Evolutionary conservation across 176 grass and related monocot genomes (phyloP), one percentile per base, ranked within the genome.

Genomic region (Aegilops bicornis): DNA sequence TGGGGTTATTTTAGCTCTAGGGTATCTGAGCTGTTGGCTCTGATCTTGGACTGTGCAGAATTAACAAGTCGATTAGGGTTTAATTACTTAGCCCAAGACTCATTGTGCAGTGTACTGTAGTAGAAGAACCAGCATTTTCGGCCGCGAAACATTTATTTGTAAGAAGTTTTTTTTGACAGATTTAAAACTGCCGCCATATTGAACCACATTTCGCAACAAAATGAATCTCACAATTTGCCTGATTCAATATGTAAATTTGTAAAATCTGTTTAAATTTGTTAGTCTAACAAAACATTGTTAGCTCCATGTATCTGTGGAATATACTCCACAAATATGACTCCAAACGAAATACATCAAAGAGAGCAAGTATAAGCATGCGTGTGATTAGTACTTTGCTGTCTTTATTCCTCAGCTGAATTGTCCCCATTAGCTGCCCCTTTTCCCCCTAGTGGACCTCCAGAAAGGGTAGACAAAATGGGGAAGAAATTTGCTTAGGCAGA

Each of bases 401-500:
- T 92, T 90, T 88, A 80, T 90, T 85, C 32, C 58, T 86, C 78
- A 92, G 76, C 59, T 64, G 68, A 88, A 91, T 83, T 88, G 52
- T 76, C 52, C 79, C 86, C 62, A 58, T 84, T 74, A 63, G 59
- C 64, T 77, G 47, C 66, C 8, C 42, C 74, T 69, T 64, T 77
- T 54, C 6, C 67, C 67, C 56, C n/a, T n/a, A 81, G 69, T 90
- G 79, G 79, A 62, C 78, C 30, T 62, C 52, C 29, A 82, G 1
- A 82, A 86, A 76, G 69, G 30, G 59, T 43, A 83, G 43, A 50
- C 68, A 91, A 81, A 84, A 45, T 81, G 48, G 12, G 79, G 29
- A 37, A 64, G n/a, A 63, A 77, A 81, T 75, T 76, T 83, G 45
- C 74, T 62, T 59, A 58, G 80, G 42, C 22, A 68, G 22, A 82